Evolutionary conservation across 1,284 basidiomycete genomes (phyloP), one percentile per base, ranked within the genome.

Genomic region (Tilletia indica): DNA sequence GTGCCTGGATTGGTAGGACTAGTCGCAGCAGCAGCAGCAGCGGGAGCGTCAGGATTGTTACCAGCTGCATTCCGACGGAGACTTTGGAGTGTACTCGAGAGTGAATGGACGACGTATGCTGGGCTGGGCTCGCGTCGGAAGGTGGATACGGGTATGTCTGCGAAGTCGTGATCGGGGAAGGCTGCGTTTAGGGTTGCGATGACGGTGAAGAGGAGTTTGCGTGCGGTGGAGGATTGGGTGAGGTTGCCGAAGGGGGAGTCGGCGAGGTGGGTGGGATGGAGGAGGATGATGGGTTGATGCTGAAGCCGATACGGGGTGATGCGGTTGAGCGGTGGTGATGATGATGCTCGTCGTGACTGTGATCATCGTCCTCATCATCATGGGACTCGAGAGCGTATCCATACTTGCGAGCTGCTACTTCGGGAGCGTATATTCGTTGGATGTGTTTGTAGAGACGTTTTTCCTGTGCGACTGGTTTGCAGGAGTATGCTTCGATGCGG

Each of bases 161-260:
- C 93, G 86, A 99, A 99, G 83, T 98, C 95, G 86, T 98, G 90
- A 87, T 98, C 96, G 0, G 95, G 95, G 84, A 97, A 99, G 2
- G 96, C 95, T 79, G 93, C 90, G 86, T 99, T 99, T 81, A 99
- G 91, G 3, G 94, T 95, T 16, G 94, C 92, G 79, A 99, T 97
- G 82, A 99, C 91, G 70, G 97, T 89, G 87, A 93, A 94, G 68
- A 95, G 89, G 1, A 92, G 93, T 88, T 94, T 95, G 80, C 93
- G 88, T 47, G 92, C 91, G 48, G 83, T 42, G 6, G 61, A 81
- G 0, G 85, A 81, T 74, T 86, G 81, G 74, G 87, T 86, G 68
- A 87, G 83, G 8, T 84, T 84, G 21, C 87, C 87, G 51, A 83
- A 83, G 21, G 82, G 81, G 36, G 82, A 83, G 1, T 77, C 76